Evolutionary conservation across 2,329 filamentous ascomycete species (phyloP), one percentile per base, ranked within the genome.

Genomic region (Talaromyces albobiverticillius): DNA sequence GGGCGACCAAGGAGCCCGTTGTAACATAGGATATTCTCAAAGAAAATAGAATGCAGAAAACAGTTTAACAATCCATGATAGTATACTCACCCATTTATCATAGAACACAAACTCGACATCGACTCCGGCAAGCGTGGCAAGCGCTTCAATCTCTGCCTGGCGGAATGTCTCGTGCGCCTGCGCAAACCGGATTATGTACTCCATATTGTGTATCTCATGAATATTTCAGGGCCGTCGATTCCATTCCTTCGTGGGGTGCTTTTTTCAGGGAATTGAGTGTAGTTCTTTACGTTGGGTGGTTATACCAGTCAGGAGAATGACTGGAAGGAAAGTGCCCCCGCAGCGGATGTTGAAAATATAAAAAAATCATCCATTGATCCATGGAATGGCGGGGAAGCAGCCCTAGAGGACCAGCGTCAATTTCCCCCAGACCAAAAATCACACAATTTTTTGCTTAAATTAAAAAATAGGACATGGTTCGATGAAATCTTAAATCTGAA

Each of bases 151-250:
- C 71, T 99, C 94, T 3, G 92, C 84, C 53, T 85, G 79, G 36
- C 93, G 87, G 69, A 99, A 99, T n/a, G 84, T 87, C 76, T 96
- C 90, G 70, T 97, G 92, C 55, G 82, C 79, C 72, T 97, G 94
- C 42, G 87, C 88, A 68, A 97, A 91, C 63, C 93, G 89, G 60
- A 99, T 85, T 57, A 99, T 81, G 67, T 89, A 97, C 58, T 95
- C 84, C 84, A 82, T 82, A 46, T 18, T 52, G 29, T 36, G 10
- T 11, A 31, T 3, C 3, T 13, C 42, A 43, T 45, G 22, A 20
- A 10, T 3, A 20, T 22, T 10, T 40, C 16, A 18, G 16, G 13
- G n/a, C n/a, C n/a, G n/a, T n/a, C n/a, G n/a, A 29, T 29, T 29
- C 26, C 26, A 29, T 29, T 10, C 10, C 5, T 29, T 29, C 10